These are phyloP conservation scores for Talaromyces adpressus DNA, from an alignment of 495 filamentous ascomycete species.

Conservation along the genomic window DNA sequence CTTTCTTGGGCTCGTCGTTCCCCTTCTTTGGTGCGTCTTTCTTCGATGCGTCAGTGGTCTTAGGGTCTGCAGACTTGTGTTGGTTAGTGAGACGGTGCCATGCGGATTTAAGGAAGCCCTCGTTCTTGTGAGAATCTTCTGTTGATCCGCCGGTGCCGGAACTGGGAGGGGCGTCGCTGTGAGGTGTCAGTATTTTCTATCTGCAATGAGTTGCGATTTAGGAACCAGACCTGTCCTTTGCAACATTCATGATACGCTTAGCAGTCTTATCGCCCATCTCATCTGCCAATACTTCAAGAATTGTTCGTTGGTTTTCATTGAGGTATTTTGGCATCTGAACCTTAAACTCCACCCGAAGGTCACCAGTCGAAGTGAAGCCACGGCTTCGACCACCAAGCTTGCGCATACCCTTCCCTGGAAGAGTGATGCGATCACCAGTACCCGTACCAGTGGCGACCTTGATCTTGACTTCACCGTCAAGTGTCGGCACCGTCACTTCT, in stretches of 20 bases:
- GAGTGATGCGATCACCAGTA: conserved; percentile 83
- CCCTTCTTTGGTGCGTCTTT: conserved; percentile 27
- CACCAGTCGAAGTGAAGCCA: conserved; percentile 51
- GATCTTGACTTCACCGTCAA: conserved; percentile 83
- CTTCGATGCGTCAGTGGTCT: conserved; percentile 19
- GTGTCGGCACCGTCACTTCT: conserved; percentile 79
- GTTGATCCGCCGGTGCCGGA: conserved; percentile 7
- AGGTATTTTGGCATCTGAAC: conserved; percentile 92
- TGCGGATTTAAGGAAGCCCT: conserved; percentile 80
- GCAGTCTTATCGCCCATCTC: conserved; percentile 88
- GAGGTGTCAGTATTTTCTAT: conserved; percentile 1
- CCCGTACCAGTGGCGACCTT: conserved; percentile 84
- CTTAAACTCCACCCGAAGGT: conserved; percentile 90
- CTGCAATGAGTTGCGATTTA: no score
- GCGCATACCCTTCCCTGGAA: conserved; percentile 88
- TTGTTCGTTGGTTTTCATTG: conserved; percentile 77
- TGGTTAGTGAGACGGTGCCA: conserved; percentile 86
- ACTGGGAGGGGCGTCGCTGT: conserved; percentile 5
- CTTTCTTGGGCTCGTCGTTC: conserved; percentile 49
- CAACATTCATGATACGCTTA: conserved; percentile 80
- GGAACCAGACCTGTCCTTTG: no score
- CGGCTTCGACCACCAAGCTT: conserved; percentile 54
- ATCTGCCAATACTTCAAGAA: conserved; percentile 91
- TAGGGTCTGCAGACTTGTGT: conserved; percentile 40
- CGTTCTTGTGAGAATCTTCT: conserved; percentile 53